Evolutionary conservation across 768 basidiomycete species (phyloP).

Genomic region (Crepidotus variabilis): DNA sequence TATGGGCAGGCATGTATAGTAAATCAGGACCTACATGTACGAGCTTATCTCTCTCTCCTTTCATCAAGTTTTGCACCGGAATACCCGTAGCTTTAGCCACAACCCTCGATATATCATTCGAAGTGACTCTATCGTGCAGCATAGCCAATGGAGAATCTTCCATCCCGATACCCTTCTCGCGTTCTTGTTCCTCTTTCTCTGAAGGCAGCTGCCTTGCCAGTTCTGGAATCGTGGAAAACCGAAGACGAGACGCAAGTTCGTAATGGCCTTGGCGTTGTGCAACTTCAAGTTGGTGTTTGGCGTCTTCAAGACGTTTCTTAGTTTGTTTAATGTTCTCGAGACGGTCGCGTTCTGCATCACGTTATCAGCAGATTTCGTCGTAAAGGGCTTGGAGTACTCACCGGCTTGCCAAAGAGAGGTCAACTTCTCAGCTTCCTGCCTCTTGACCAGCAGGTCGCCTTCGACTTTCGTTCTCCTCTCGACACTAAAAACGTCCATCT

Average conservation of each 20-base stretch:
- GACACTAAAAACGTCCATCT: slow-evolving; percentile 78
- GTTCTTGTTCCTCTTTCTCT: slow-evolving; percentile 36
- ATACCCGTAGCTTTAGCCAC: slow-evolving; percentile 89
- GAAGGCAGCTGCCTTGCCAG: slow-evolving; percentile 68
- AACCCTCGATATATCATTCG: slow-evolving; percentile 85
- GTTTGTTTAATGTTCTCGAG: slow-evolving; percentile 68
- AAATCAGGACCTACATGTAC: slow-evolving; percentile 60
- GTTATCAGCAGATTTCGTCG: no score
- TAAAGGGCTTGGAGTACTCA: slow-evolving; percentile 22
- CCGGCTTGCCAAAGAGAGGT: slow-evolving; percentile 73
- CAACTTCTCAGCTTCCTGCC: slow-evolving; percentile 57
- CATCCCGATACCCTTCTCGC: slow-evolving; percentile 19
- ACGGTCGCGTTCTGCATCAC: slow-evolving; percentile 53
- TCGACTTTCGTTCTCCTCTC: slow-evolving; percentile 72
- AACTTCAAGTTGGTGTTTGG: slow-evolving; percentile 83
- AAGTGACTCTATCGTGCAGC: slow-evolving; percentile 84
- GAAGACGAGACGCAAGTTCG: slow-evolving; percentile 78
- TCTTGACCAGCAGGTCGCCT: slow-evolving; percentile 53
- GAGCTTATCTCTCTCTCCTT: slow-evolving; percentile 86
- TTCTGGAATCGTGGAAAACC: slow-evolving; percentile 83
- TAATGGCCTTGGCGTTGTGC: slow-evolving; percentile 88
- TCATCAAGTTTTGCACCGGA: slow-evolving; percentile 82
- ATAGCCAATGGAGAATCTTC: slow-evolving; percentile 55
- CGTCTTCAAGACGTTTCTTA: slow-evolving; percentile 73
- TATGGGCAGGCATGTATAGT: background rate